Percentiles rank a stretch among this genome's conserved stretches.
Conservation (phyloP, 1,139 yeast species). For the Candida sp. region DNA sequence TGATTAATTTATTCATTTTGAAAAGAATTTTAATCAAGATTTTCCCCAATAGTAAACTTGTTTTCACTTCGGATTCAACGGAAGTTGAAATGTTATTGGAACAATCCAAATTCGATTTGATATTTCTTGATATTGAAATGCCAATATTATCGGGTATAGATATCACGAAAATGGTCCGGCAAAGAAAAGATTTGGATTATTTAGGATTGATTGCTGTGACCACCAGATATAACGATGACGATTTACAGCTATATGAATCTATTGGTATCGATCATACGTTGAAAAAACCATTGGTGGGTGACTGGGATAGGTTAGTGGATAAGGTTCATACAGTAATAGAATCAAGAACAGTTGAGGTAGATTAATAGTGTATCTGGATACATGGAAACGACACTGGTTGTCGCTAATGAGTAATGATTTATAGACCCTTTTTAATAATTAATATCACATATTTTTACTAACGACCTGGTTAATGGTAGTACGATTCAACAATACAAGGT, state of each 20-base stretch:
- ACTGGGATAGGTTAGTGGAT: slow-evolving; percentile 7
- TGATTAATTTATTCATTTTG: slow-evolving; percentile 38
- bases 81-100: slow-evolving; percentile 21
- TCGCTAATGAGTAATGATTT: neutral
- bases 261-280: slow-evolving; percentile 43
- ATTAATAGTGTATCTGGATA: neutral
- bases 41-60: slow-evolving; percentile 31
- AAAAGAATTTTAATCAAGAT: slow-evolving; percentile 28
- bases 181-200: slow-evolving; percentile 9
- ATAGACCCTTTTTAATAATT: neutral
- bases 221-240: slow-evolving; percentile 25
- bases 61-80: slow-evolving; percentile 29
- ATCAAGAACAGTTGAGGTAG: neutral
- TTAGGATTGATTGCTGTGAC: slow-evolving; percentile 45
- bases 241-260: slow-evolving; percentile 25
- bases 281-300: slow-evolving; percentile 26
- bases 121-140: slow-evolving; percentile 48
- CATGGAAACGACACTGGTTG: neutral
- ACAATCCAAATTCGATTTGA: slow-evolving; percentile 24
- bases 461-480: too few species aligned
- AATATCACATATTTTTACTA: too few species aligned
- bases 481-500: too few species aligned
- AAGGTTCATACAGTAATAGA: slow-evolving; percentile 6
- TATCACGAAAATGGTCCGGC: slow-evolving; percentile 18
- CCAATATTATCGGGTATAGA: slow-evolving; percentile 43